Percentiles rank a stretch among this genome's conserved stretches.
Evolutionary conservation across 805 yeast genomes (phyloP).

Genomic region (Pichia thaimueangensis): DNA sequence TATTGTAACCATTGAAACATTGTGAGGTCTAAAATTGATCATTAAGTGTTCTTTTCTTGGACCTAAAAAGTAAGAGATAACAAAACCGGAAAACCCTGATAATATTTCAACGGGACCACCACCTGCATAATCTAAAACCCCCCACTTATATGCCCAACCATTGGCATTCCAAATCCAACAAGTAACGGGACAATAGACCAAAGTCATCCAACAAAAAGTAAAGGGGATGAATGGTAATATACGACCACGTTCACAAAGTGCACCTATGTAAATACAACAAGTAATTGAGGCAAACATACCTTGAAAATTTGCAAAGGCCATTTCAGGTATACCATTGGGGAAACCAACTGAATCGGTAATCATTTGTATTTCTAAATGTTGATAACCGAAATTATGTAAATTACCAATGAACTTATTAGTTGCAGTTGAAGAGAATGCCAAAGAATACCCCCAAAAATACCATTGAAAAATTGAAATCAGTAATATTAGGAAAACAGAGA

Average conservation of each 20-base stretch:
- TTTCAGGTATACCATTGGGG: slow-evolving; percentile 54
- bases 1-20: slow-evolving; percentile 81
- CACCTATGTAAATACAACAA: slow-evolving; percentile 84
- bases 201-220: slow-evolving; percentile 80
- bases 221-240: slow-evolving; percentile 79
- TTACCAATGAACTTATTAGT: slow-evolving; percentile 85
- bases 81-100: slow-evolving; percentile 88
- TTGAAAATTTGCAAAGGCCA: slow-evolving; percentile 81
- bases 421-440: slow-evolving; percentile 79
- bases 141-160: slow-evolving; percentile 94
- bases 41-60: slow-evolving; percentile 67
- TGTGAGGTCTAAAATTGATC: slow-evolving; percentile 91
- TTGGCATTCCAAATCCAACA: slow-evolving; percentile 92
- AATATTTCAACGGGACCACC: slow-evolving; percentile 96
- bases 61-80: slow-evolving; percentile 74
- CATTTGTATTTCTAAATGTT: slow-evolving; percentile 43
- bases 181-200: slow-evolving; percentile 91
- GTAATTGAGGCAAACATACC: slow-evolving; percentile 93
- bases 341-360: neutral
- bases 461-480: slow-evolving; percentile 66
- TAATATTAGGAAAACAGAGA: slow-evolving; percentile 57
- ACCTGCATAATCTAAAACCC: slow-evolving; percentile 94
- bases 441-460: slow-evolving; percentile 98
- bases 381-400: slow-evolving; percentile 73
- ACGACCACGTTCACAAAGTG: slow-evolving; percentile 89